Conservation (phyloP, 257 asterid genomes). For the Forsythia viridissima region DNA sequence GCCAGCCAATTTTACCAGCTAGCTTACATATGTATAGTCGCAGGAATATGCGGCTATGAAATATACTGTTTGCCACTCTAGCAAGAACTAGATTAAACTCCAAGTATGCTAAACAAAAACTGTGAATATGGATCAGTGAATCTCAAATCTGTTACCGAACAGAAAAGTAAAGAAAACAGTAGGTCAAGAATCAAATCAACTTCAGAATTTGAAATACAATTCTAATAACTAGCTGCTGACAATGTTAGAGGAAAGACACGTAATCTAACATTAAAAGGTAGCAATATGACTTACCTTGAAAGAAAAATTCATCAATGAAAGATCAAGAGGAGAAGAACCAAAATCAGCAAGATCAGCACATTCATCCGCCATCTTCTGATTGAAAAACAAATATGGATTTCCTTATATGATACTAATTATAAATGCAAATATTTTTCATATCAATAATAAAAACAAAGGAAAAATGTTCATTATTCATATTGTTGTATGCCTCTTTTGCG, state of each 20-base stretch:
- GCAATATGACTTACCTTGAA: conserved; percentile 62
- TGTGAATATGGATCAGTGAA: too few species aligned
- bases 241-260: background rate
- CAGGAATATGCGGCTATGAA: too few species aligned
- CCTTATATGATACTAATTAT: conserved; percentile 16
- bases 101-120: too few species aligned
- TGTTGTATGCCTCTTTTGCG: conserved; percentile 3
- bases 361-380: conserved; percentile 72
- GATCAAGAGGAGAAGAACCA: conserved; percentile 70
- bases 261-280: background rate
- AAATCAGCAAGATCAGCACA: conserved; percentile 81
- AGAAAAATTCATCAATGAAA: conserved; percentile 82
- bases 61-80: too few species aligned
- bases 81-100: too few species aligned
- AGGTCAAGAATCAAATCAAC: conserved; percentile 3
- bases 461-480: conserved; percentile 13
- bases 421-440: conserved; percentile 7
- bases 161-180: background rate
- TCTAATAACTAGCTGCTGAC: background rate
- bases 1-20: too few species aligned
- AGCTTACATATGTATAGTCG: too few species aligned
- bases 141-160: too few species aligned
- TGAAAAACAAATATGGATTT: conserved; percentile 27
- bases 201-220: conserved; percentile 5
- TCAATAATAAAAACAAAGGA: background rate